These are phyloP conservation scores for Ophidiomyces ophidiicola DNA, from an alignment of 2,329 filamentous ascomycete species.

Conservation along the genomic window DNA sequence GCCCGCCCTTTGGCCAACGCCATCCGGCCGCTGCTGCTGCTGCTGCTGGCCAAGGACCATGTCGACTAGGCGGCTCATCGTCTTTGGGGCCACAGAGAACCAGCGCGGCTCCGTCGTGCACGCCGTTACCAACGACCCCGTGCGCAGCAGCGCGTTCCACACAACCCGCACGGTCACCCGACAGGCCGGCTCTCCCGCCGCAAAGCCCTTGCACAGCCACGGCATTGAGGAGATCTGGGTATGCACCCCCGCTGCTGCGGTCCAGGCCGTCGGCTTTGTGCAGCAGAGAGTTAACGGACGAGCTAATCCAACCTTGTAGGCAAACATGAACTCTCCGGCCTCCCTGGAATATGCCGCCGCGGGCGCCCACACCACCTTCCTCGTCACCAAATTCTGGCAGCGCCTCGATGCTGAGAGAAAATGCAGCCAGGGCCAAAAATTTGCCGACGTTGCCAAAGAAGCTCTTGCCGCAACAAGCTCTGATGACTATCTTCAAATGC, in stretches of 20 bases:
- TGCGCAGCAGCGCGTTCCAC: constrained; percentile 37
- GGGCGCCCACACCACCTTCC: constrained; percentile 39
- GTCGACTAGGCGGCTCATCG: constrained; percentile 26
- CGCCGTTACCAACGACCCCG: constrained; percentile 34
- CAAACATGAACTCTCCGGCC: constrained; percentile 29
- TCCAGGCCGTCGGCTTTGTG: constrained; percentile 17
- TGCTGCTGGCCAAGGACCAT: constrained; percentile 4
- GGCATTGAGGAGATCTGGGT: constrained; percentile 17
- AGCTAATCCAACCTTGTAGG: constrained; percentile 27
- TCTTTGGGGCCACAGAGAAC: constrained; percentile 44
- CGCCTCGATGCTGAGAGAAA: constrained; percentile 28
- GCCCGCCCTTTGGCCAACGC: neutral
- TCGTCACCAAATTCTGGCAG: constrained; percentile 38
- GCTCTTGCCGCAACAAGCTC: no score
- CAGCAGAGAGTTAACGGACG: neutral
- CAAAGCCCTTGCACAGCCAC: no score
- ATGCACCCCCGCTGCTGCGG: neutral
- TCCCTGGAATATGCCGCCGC: constrained; percentile 34
- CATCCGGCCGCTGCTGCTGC: neutral
- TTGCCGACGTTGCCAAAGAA: constrained; percentile 29
- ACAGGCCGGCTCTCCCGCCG: constrained; percentile 27
- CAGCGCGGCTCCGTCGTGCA: constrained; percentile 41
- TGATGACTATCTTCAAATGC: constrained; percentile 21
- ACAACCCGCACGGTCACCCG: constrained; percentile 42
- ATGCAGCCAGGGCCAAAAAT: constrained; percentile 26